Evolutionary conservation across 2,329 filamentous ascomycete genomes (phyloP), one percentile per base, ranked within the genome.

Genomic region (Bertia moriformis): DNA sequence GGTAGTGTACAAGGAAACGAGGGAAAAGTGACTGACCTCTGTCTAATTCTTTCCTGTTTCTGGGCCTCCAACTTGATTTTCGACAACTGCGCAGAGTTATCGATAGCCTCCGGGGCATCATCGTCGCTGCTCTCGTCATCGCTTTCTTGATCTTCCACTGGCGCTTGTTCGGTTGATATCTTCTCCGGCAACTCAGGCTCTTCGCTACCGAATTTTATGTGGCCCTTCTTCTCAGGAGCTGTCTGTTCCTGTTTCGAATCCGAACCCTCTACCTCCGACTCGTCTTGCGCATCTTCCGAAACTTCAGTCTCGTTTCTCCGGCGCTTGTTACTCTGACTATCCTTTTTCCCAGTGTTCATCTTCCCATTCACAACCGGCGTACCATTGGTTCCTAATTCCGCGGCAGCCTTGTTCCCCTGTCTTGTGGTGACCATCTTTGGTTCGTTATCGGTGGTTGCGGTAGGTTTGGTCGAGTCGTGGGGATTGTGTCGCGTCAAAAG

Each of bases 171-270:
- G 2, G 38, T 39, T 30, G 43, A 41, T 35, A 42, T 42, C 30
- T 47, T 41, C 17, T 48, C 42, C 1, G 48, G 50, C 18, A 49
- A 4, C 18, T 40, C 48, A 18, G 57, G 57, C 17, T 63, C 60
- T 43, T 62, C 59, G 41, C 57, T 62, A 22, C 48, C 59, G 40
- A 63, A 63, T 38, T 59, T 53, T 29, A 61, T 49, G 40, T 61
- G 58, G 20, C 46, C 52, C 36, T 38, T 49, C 45, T 47, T 48
- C n/a, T 38, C 27, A 12, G 29, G 27, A 4, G 29, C 4, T 14
- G 19, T 20, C 12, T 38, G 14, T 18, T 13, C 35, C 4, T 39
- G 22, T 22, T 24, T n/a, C 27, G 20, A 24, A 19, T 12, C 15
- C 37, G 24, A 14, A 44, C 35, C 44, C 20, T 36, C 41, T 40